Evolutionary conservation across 805 yeast species (phyloP).

Genomic region (Ogataea pignaliae): DNA sequence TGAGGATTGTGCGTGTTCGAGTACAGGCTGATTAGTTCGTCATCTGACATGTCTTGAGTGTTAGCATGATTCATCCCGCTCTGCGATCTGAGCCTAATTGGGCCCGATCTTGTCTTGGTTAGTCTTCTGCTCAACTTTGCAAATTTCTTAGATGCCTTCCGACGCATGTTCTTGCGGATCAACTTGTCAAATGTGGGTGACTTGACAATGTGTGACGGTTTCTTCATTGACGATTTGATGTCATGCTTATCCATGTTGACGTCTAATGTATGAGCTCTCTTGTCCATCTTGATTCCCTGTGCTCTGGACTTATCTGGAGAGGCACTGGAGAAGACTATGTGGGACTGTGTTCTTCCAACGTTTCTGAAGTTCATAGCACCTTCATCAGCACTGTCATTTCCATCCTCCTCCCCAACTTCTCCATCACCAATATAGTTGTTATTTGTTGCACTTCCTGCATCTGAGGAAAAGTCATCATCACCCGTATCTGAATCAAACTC

Average conservation of each 20-base stretch:
- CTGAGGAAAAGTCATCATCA: slow-evolving; percentile 7
- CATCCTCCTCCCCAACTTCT: slow-evolving; percentile 2
- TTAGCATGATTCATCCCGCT: slow-evolving; percentile 2
- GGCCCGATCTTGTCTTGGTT: slow-evolving; percentile 16
- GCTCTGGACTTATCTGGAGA: slow-evolving; percentile 25
- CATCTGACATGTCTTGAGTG: slow-evolving; percentile 22
- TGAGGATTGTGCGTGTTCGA: slow-evolving; percentile 27
- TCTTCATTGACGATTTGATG: slow-evolving; percentile 1
- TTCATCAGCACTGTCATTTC: slow-evolving; percentile 10
- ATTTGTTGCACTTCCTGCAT: slow-evolving; percentile 4
- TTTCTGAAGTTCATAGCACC: slow-evolving; percentile 10
- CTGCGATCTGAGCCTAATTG: slow-evolving; percentile 1
- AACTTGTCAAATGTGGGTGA: slow-evolving; percentile 48
- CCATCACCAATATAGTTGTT: slow-evolving; percentile 16
- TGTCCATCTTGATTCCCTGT: slow-evolving; percentile 28
- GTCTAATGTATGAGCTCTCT: slow-evolving; percentile 48
- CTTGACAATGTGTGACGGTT: slow-evolving; percentile 17
- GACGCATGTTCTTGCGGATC: slow-evolving; percentile 27
- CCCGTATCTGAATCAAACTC: slow-evolving; percentile 16
- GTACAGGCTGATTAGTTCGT: slow-evolving; percentile 25
- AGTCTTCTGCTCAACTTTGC: slow-evolving; percentile 23
- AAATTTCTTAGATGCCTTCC: slow-evolving; percentile 6
- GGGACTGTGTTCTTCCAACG: slow-evolving; percentile 21
- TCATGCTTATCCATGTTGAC: slow-evolving; percentile 13
- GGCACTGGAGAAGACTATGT: slow-evolving; percentile 29